Evolutionary conservation across 164 flowering plant genomes (phyloP).

Genomic region (Litsea cubeba): DNA sequence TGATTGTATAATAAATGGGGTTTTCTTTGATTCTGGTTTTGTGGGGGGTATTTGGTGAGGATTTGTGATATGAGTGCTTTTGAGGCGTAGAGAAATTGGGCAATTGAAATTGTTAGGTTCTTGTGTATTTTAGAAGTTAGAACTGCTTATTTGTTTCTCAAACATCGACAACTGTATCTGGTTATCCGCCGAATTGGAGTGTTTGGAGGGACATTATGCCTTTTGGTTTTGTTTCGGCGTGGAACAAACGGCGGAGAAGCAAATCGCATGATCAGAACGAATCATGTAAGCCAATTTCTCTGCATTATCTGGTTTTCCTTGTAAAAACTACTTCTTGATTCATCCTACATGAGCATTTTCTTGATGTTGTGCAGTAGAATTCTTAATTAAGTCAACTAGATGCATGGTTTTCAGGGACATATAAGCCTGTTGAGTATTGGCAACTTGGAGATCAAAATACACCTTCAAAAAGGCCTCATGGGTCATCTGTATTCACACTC

Average conservation of each 20-base stretch:
- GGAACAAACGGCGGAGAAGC: slow-evolving; percentile 93
- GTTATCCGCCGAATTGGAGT: neutral
- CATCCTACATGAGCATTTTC: no score
- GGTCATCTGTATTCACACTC: slow-evolving; percentile 73
- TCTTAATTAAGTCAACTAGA: neutral
- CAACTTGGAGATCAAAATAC: slow-evolving; percentile 55
- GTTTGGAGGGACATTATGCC: slow-evolving; percentile 44
- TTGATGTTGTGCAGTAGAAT: neutral
- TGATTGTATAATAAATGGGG: neutral
- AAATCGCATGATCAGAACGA: slow-evolving; percentile 68
- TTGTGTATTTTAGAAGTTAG: neutral
- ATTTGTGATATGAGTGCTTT: neutral
- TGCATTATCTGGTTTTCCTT: neutral
- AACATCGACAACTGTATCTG: neutral
- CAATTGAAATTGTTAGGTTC: neutral
- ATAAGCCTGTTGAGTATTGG: slow-evolving; percentile 69
- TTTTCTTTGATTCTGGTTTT: no score
- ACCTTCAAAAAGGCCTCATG: slow-evolving; percentile 49
- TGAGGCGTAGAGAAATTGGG: neutral
- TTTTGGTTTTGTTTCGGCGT: slow-evolving; percentile 79
- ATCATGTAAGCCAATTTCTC: slow-evolving; percentile 54
- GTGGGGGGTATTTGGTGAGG: no score
- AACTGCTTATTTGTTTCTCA: neutral
- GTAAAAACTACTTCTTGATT: neutral
- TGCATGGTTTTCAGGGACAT: slow-evolving; percentile 55